Evolutionary conservation across 108 stramenopile species (phyloP).

Genomic region (Discostella stelligeroides): DNA sequence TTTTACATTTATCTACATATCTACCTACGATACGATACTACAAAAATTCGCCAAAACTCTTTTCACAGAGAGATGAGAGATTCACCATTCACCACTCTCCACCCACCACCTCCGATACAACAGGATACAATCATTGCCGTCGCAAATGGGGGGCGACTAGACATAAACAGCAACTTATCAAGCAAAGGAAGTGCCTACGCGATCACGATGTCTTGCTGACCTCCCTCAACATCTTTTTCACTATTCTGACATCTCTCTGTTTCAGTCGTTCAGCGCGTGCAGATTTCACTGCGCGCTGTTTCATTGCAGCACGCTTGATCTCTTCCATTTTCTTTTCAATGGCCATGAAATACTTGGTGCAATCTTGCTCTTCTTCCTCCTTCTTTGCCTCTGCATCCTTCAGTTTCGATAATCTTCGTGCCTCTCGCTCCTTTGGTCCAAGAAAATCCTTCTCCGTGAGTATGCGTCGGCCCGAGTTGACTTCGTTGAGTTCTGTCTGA

Average conservation of each 20-base stretch:
- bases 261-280: neutral
- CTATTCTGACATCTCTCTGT: neutral
- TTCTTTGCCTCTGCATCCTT: neutral
- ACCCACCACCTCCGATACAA: too few species aligned
- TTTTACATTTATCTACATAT: too few species aligned
- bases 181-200: too few species aligned
- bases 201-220: neutral
- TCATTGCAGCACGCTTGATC: neutral
- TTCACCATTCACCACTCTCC: too few species aligned
- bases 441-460: slow-evolving; percentile 36
- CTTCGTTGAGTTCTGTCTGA: slow-evolving; percentile 31
- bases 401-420: neutral
- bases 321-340: slow-evolving; percentile 5
- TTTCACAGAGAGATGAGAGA: too few species aligned
- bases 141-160: too few species aligned
- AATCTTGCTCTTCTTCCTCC: neutral
- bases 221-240: too few species aligned
- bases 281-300: neutral
- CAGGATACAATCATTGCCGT: too few species aligned
- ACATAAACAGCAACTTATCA: too few species aligned
- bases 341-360: neutral
- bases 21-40: too few species aligned
- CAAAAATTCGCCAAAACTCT: too few species aligned
- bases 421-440: slow-evolving; percentile 26
- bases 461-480: slow-evolving; percentile 17